Evolutionary conservation across 495 filamentous ascomycete genomes (phyloP), one percentile per base, ranked within the genome.

Genomic region (Jackrogersella multiformis): DNA sequence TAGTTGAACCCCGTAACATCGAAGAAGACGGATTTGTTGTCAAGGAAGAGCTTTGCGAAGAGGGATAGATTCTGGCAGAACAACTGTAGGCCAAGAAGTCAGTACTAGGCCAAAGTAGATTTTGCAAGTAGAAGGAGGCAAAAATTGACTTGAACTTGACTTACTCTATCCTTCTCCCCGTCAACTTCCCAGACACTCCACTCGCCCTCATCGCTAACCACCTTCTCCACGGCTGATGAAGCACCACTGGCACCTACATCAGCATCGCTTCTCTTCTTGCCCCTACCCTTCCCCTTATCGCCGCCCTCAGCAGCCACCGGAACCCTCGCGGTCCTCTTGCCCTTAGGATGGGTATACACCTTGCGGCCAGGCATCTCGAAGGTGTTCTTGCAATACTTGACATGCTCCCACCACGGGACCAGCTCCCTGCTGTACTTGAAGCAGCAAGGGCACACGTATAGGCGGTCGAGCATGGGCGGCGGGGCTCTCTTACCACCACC

Each of bases 21-120:
- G 81, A 96, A 99, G 79, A 97, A 98, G 62, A 99, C 93, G 18
- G 92, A 96, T 75, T 99, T 99, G 74, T 94, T 97, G 75, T 97
- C 94, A 56, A 99, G 89, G 77, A 97, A 99, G 52, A 99, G 85
- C 73, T 98, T 98, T n/a, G 93, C 92, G 77, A 98, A 97, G 38
- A 99, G 89, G 16, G 91, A 96, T 55, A 99, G 85, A 73, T 97
- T 97, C 78, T 98, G 95, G 65, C 91, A 92, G 78, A 93, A 99
- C 12, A 97, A 86, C 87, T 97, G 18, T 34, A 18, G 9, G 21
- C 15, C 18, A 10, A n/a, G 10, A 16, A 30, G 53, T 68, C 36
- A 73, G 74, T 36, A 13, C 24, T n/a, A 26, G 41, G 8, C 30
- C 20, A 20, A 34, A 67, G 28, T 54, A 61, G 6, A n/a, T 12